These are phyloP conservation scores for Petrea volubilis DNA, from an alignment of 257 asterid genomes.

Conservation along the genomic window DNA sequence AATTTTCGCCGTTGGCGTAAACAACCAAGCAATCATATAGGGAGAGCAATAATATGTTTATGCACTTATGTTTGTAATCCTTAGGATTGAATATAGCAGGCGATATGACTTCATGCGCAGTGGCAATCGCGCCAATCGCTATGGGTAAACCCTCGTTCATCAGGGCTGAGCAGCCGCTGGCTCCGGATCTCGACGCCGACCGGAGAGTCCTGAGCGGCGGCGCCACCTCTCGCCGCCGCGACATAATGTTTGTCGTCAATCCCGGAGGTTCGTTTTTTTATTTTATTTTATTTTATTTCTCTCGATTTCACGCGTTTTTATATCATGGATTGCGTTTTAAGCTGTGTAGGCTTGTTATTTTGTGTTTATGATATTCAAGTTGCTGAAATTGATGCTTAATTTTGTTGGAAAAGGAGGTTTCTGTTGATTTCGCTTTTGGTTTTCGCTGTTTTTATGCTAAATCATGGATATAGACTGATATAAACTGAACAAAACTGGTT, in stretches of 20 bases:
- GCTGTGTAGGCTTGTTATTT: not conserved
- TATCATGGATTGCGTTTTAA: not conserved
- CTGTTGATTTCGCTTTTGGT: not conserved
- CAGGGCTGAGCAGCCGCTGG: constrained; percentile 61
- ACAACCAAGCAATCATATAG: not conserved
- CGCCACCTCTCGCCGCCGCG: constrained; percentile 70
- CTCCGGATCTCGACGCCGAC: constrained; percentile 67
- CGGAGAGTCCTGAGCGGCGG: constrained; percentile 32
- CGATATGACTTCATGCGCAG: constrained; percentile 49
- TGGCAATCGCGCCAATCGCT: constrained; percentile 58
- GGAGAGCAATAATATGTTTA: not conserved
- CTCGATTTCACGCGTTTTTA: constrained; percentile 10
- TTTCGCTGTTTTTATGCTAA: not conserved
- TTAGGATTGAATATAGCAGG: not conserved
- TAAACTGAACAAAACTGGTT: constrained; percentile 1
- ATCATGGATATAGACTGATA: not conserved
- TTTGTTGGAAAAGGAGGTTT: not conserved
- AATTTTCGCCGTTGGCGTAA: not conserved
- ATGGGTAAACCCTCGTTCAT: constrained; percentile 65
- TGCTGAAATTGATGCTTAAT: not conserved
- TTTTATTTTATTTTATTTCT: not conserved
- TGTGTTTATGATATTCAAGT: not conserved
- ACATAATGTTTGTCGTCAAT: constrained; percentile 84
- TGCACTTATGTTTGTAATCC: not conserved
- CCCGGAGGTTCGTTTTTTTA: constrained; percentile 58